Conservation (phyloP, 2,329 filamentous ascomycete genomes). For the Paecilomyces fulvus region DNA sequence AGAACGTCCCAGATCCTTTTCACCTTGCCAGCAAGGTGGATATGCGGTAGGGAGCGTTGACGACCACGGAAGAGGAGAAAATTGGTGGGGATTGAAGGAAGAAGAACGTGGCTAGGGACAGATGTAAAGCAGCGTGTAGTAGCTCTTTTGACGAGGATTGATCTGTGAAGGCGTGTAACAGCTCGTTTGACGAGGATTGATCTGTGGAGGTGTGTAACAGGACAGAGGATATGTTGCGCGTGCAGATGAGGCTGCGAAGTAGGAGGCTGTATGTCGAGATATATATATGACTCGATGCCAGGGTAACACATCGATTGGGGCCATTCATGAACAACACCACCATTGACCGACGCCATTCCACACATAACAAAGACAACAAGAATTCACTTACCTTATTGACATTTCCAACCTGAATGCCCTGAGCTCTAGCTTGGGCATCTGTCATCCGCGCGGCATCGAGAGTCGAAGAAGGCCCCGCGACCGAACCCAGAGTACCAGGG, state of each 20-base stretch:
- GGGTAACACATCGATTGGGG: not conserved
- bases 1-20: not conserved
- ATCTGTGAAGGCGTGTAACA: not conserved
- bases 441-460: slow-evolving; percentile 24
- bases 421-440: slow-evolving; percentile 25
- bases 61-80: not conserved
- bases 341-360: not conserved
- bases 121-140: not conserved
- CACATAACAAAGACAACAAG: slow-evolving; percentile 12
- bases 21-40: not conserved
- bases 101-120: too few relatives aligned
- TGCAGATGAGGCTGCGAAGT: not conserved
- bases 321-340: not conserved
- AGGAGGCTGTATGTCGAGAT: not conserved
- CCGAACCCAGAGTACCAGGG: slow-evolving; percentile 22
- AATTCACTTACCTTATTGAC: slow-evolving; percentile 43
- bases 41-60: not conserved
- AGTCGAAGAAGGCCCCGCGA: slow-evolving; percentile 23
- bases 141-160: not conserved
- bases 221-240: not conserved
- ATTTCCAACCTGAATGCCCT: slow-evolving; percentile 31
- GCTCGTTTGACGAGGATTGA: not conserved
- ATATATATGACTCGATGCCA: not conserved
- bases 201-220: not conserved
- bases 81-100: not conserved